These are phyloP conservation scores for Suhomyces kunorum DNA, from an alignment of 1,139 yeast genomes.

Conservation along the genomic window DNA sequence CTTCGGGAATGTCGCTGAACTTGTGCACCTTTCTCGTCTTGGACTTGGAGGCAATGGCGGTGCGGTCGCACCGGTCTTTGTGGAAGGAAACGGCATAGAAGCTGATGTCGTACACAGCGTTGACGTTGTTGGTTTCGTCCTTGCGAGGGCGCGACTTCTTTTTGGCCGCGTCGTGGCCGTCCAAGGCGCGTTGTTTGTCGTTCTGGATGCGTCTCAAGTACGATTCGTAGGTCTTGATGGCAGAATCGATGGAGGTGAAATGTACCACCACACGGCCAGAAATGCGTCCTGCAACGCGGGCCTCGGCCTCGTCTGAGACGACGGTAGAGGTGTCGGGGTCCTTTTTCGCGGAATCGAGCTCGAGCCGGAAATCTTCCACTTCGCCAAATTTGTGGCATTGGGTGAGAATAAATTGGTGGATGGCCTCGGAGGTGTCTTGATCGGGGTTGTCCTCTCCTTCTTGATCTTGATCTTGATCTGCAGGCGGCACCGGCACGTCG, in stretches of 20 bases:
- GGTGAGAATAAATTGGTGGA: conserved; percentile 21
- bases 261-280: conserved; percentile 28
- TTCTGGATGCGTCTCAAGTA: conserved; percentile 28
- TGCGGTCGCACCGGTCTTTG: conserved; percentile 42
- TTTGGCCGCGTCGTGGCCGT: conserved; percentile 15
- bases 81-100: conserved; percentile 27
- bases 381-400: conserved; percentile 39
- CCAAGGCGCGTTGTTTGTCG: conserved; percentile 25
- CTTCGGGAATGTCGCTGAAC: conserved; percentile 10
- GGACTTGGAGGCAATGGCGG: conserved; percentile 13
- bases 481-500: conserved; percentile 4
- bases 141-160: conserved; percentile 5
- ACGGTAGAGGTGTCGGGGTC: too few species aligned
- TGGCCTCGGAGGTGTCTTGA: conserved; percentile 4
- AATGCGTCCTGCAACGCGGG: too few species aligned
- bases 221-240: conserved; percentile 41
- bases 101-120: conserved; percentile 18
- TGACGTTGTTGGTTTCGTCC: conserved; percentile 11
- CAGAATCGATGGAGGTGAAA: conserved; percentile 44
- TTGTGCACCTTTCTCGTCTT: conserved; percentile 3
- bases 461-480: conserved; percentile 9
- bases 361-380: conserved; percentile 31
- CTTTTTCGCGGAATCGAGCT: too few species aligned
- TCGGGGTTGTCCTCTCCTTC: too few species aligned
- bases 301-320: too few species aligned